Base-by-base conservation (phyloP, 371 early-diverging fungal species). In the Conidiobolus incongruus region DNA sequence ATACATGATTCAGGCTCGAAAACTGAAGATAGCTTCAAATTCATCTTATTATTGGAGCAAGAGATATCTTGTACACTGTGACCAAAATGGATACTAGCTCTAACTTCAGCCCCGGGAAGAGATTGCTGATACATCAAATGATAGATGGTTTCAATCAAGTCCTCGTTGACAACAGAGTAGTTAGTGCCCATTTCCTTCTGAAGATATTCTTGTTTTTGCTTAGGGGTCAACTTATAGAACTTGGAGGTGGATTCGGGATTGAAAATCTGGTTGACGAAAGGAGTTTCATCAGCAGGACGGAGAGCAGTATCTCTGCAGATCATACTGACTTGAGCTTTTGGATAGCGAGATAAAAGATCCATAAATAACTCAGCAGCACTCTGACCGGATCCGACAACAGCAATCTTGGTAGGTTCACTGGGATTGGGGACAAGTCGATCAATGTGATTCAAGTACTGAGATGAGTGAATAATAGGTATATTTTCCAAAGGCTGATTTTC, bases 191-290 rank as follows among this genome's bases (percentile, higher is more conserved):
- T 19, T 41, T 53, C 30, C n/a, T 39, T 17, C 6, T 23, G 5
- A 8, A 52, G 40, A 19, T 7, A 10, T n/a, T 41, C 28, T 0
- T 8, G 4, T 16, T 47, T 32, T 19, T 39, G 13, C 20, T 47
- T 38, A 19, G 20, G 8, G 0, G 48, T 30, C 36, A 26, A 21
- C 2, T 26, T 15, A 40, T 41, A 53, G 38, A 53, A 53, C n/a
- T 10, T n/a, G 31, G 48, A 48, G 1, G 42, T 46, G 1, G 22
- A 15, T 19, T 44, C 45, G 1, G 50, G 49, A 33, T 53, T 39
- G 45, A 53, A 53, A n/a, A 53, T 40, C 34, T 48, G 42, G 49
- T 53, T 53, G 26, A 53, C 53, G 43, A 53, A 53, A 13, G 50
- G 46, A n/a, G 35, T 39, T 24, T 41, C 53, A 35, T 53, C 53